Percentiles rank a stretch among this genome's conserved stretches.
phyloP scores from a whole-genome alignment of 805 yeast species.

The Starmera quercuum region DNA sequence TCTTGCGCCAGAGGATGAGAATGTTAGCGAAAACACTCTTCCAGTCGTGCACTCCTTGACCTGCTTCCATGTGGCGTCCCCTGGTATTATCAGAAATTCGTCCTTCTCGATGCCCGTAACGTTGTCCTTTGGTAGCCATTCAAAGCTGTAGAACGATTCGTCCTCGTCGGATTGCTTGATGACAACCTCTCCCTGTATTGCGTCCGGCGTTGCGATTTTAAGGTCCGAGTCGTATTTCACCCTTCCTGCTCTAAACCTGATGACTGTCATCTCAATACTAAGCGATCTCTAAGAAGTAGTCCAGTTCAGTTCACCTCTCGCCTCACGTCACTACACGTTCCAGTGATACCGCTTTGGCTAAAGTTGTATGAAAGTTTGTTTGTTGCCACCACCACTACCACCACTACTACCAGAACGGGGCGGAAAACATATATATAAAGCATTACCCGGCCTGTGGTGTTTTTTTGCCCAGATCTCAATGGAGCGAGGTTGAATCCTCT shows the following conservation, averaged over 20 bases:
- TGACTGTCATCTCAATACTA: too few relatives aligned
- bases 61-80: conserved; percentile 75
- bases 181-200: conserved; percentile 58
- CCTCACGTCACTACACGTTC: too few relatives aligned
- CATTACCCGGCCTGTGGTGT: too few relatives aligned
- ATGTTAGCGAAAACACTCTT: conserved; percentile 63
- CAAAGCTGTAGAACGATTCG: conserved; percentile 60
- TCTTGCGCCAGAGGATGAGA: conserved; percentile 54
- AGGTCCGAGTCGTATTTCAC: conserved; percentile 57
- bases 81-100: conserved; percentile 71
- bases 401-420: too few relatives aligned
- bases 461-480: too few relatives aligned
- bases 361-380: too few relatives aligned
- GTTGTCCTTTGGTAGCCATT: conserved; percentile 63
- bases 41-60: conserved; percentile 68
- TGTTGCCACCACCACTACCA: too few relatives aligned
- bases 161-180: conserved; percentile 61
- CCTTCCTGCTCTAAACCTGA: conserved; percentile 70
- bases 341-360: too few relatives aligned
- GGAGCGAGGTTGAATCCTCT: too few relatives aligned
- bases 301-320: too few relatives aligned
- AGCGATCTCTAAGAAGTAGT: too few relatives aligned
- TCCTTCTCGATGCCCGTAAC: conserved; percentile 40
- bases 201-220: conserved; percentile 60
- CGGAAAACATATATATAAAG: too few relatives aligned